Percentiles rank a stretch among this genome's conserved stretches.
Conservation (phyloP, 2,329 filamentous ascomycete genomes). For the Claviceps quebecensis region DNA sequence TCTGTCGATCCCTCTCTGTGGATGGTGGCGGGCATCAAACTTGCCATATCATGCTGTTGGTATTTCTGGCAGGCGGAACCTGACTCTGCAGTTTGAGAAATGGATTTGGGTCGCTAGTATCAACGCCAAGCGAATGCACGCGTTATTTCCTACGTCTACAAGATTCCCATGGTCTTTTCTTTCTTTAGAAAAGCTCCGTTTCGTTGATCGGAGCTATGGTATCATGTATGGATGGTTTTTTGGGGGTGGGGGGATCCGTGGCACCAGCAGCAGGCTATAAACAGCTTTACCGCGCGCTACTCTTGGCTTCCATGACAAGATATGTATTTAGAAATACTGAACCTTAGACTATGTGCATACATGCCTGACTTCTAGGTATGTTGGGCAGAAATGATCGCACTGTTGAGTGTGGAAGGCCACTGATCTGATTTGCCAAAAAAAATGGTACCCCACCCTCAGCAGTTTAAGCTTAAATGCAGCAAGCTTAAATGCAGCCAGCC, state of each 20-base stretch:
- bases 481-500: not conserved
- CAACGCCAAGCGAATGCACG: not conserved
- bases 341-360: too few species aligned
- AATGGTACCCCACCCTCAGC: not conserved
- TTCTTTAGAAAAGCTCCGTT: not conserved
- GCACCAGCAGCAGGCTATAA: not conserved
- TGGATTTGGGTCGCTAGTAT: not conserved
- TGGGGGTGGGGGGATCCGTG: not conserved
- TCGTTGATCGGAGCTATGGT: not conserved
- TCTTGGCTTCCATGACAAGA: too few species aligned
- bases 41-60: conserved; percentile 23
- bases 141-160: not conserved
- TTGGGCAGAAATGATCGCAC: not conserved
- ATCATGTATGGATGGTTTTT: not conserved
- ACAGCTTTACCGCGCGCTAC: not conserved
- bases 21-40: conserved; percentile 31
- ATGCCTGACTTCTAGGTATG: not conserved
- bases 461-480: not conserved
- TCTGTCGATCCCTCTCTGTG: conserved; percentile 30
- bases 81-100: conserved; percentile 2
- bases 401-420: not conserved
- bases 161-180: not conserved
- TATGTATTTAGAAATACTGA: too few species aligned
- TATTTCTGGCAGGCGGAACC: conserved; percentile 15
- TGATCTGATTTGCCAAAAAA: not conserved